Conservation (phyloP, 1,284 basidiomycete genomes). For the Stygiomarasmius scandens region DNA sequence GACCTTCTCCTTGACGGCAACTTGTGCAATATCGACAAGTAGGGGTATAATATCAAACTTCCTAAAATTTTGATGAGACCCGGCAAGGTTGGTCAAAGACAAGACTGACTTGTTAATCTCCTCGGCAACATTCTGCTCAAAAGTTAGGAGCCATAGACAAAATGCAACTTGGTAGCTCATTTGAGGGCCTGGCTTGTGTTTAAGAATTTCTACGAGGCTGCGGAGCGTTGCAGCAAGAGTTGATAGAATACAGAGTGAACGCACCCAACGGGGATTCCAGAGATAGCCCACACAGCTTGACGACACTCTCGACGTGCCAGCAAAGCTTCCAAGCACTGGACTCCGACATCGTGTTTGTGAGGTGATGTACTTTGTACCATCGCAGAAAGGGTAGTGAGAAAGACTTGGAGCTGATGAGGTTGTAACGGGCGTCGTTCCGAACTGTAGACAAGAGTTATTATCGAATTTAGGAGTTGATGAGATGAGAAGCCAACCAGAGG, state of each 20-base stretch:
- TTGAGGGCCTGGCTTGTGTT: conserved; percentile 81
- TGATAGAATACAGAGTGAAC: conserved; percentile 2
- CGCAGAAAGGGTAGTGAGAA: conserved; percentile 65
- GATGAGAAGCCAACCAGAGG: conserved; percentile 55
- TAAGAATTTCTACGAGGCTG: conserved; percentile 80
- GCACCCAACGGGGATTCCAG: conserved; percentile 70
- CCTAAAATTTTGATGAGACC: conserved; percentile 40
- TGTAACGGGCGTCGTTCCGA: conserved; percentile 57
- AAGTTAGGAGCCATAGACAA: conserved; percentile 94
- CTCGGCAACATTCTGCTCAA: conserved; percentile 83
- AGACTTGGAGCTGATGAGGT: conserved; percentile 62
- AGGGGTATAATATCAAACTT: conserved; percentile 90
- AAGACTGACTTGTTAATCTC: conserved; percentile 76
- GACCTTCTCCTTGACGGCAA: conserved; percentile 96
- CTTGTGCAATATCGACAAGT: conserved; percentile 84
- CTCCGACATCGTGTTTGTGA: conserved; percentile 85
- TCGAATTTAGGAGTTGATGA: not conserved
- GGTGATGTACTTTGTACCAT: conserved; percentile 64
- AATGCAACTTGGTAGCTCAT: conserved; percentile 94
- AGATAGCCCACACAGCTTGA: conserved; percentile 69
- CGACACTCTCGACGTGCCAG: conserved; percentile 82
- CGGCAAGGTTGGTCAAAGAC: not conserved
- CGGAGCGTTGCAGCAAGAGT: conserved; percentile 1
- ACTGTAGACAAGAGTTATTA: conserved; percentile 34
- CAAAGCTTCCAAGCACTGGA: conserved; percentile 89